phyloP scores from a whole-genome alignment of 2,329 filamentous ascomycete genomes.

The Trichophyton simii region DNA sequence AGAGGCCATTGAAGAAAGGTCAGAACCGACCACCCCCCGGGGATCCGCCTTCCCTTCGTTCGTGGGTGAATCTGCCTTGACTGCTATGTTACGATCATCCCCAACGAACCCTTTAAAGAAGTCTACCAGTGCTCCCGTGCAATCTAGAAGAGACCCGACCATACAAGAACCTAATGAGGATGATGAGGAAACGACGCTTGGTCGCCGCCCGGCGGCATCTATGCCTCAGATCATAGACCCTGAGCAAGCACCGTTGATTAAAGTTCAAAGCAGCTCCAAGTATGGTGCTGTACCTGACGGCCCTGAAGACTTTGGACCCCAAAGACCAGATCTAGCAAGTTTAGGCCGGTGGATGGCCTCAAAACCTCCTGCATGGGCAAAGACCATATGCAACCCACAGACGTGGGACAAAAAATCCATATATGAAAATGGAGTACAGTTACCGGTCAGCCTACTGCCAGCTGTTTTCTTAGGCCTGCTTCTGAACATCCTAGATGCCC shows the following conservation, averaged over 20 bases:
- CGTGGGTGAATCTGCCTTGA: conserved; percentile 35
- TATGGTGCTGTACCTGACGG: conserved; percentile 19
- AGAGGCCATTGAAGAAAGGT: conserved; percentile 49
- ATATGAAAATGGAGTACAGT: conserved; percentile 50
- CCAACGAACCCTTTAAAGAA: conserved; percentile 18
- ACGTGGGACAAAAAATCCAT: conserved; percentile 58
- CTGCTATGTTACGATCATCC: conserved; percentile 39
- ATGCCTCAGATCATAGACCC: conserved; percentile 19
- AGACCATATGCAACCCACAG: conserved; percentile 47
- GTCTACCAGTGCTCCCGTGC: background rate
- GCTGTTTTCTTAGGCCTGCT: conserved; percentile 79
- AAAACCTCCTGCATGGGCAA: conserved; percentile 6
- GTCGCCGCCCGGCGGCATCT: conserved; percentile 9
- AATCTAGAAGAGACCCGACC: background rate
- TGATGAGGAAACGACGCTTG: conserved; percentile 6
- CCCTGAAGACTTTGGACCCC: background rate
- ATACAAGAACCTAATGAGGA: background rate
- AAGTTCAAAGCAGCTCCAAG: conserved; percentile 19
- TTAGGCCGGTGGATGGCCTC: background rate
- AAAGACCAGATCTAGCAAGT: background rate
- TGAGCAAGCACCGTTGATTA: conserved; percentile 28
- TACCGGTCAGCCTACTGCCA: conserved; percentile 61
- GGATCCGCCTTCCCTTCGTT: conserved; percentile 24
- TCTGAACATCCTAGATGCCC: conserved; percentile 82
- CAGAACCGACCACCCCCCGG: conserved; percentile 44